Conservation (phyloP, 257 asterid genomes). For the Solanum etuberosum region DNA sequence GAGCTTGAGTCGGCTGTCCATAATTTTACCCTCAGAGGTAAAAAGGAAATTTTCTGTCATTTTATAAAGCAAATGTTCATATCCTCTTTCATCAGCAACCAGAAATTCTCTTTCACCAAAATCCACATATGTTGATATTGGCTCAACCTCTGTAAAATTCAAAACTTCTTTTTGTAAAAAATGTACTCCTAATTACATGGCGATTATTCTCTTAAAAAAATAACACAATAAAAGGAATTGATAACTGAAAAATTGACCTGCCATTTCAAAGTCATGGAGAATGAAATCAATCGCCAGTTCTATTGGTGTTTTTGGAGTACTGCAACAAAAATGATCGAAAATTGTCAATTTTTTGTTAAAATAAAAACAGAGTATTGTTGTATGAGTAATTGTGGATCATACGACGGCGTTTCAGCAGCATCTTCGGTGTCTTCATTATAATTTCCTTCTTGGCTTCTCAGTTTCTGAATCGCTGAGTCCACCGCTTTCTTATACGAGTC, state of each 20-base stretch:
- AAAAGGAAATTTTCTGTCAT: constrained; percentile 56
- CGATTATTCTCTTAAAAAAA: neutral
- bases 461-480: constrained; percentile 60
- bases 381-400: neutral
- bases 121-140: constrained; percentile 80
- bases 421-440: constrained; percentile 11
- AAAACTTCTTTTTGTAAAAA: neutral
- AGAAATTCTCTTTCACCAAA: constrained; percentile 79
- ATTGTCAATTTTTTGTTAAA: neutral
- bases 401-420: constrained; percentile 36
- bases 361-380: neutral
- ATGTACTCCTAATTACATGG: neutral
- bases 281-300: constrained; percentile 95
- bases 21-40: constrained; percentile 45
- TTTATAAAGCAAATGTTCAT: constrained; percentile 67
- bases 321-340: neutral
- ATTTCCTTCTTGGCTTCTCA: constrained; percentile 33
- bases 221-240: neutral
- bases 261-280: constrained; percentile 96
- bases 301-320: constrained; percentile 69
- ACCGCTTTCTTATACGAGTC: constrained; percentile 78
- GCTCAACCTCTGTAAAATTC: constrained; percentile 70
- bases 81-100: constrained; percentile 91
- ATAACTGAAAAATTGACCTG: constrained; percentile 40
- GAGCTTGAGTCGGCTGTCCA: constrained; percentile 61